A percentile compares a stretch with the other conserved stretches of the same genome.
Evolutionary conservation across 768 basidiomycete species (phyloP).

Genomic region (Vararia minispora): DNA sequence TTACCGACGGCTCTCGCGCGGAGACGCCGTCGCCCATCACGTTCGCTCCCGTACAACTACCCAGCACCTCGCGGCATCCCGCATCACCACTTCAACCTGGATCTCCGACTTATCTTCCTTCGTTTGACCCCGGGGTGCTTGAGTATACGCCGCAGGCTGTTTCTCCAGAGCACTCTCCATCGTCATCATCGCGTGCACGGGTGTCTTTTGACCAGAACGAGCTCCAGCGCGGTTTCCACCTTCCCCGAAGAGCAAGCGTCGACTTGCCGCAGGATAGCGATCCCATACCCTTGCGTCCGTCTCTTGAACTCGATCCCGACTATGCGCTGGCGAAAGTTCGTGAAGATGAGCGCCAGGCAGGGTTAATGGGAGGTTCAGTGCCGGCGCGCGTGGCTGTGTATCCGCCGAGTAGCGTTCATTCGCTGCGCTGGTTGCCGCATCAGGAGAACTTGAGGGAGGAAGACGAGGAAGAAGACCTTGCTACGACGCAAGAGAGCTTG

Average conservation of each 20-base stretch:
- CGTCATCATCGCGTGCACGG: conserved; percentile 7
- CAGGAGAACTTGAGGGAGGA: conserved; percentile 3
- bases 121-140: conserved; percentile 2
- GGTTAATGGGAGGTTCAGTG: background rate
- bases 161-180: background rate
- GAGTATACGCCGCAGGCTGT: background rate
- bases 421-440: conserved; percentile 3
- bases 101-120: background rate
- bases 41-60: conserved; percentile 3
- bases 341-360: background rate
- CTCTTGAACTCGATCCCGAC: conserved; percentile 8
- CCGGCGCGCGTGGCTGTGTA: background rate
- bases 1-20: conserved; percentile 1
- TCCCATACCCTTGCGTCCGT: conserved; percentile 6
- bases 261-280: no score
- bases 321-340: conserved; percentile 3
- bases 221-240: conserved; percentile 7
- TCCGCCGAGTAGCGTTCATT: background rate
- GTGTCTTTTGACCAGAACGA: conserved; percentile 3
- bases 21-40: conserved; percentile 10
- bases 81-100: background rate
- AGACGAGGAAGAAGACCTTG: background rate
- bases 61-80: background rate
- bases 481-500: conserved; percentile 8
- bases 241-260: conserved; percentile 4